Conservation (phyloP, 176 grass and related monocot genomes). For the Phragmites australis region DNA sequence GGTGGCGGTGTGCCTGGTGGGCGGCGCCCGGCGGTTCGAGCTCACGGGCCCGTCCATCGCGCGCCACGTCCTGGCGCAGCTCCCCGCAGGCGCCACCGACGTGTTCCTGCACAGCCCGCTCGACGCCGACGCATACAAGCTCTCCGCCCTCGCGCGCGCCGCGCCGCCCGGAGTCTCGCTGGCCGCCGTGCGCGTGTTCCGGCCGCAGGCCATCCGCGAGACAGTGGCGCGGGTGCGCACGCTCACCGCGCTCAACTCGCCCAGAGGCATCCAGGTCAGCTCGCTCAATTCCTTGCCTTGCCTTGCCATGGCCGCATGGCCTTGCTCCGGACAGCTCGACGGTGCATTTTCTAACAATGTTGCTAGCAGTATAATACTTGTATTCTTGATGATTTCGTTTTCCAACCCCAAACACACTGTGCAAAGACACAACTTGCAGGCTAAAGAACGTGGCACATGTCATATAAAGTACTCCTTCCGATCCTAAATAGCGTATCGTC, state of each 20-base stretch:
- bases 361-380: background rate
- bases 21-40: constrained; percentile 81
- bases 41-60: constrained; percentile 75
- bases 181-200: constrained; percentile 52
- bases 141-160: constrained; percentile 47
- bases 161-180: constrained; percentile 29
- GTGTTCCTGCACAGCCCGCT: constrained; percentile 80
- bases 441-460: background rate
- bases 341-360: no score
- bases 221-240: constrained; percentile 37
- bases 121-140: constrained; percentile 68
- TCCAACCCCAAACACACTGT: background rate
- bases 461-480: no score
- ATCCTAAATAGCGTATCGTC: no score
- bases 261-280: constrained; percentile 80
- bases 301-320: no score
- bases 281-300: background rate
- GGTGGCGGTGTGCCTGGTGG: constrained; percentile 73
- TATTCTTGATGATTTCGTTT: background rate
- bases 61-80: constrained; percentile 46
- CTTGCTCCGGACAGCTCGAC: no score
- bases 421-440: background rate
- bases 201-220: constrained; percentile 35
- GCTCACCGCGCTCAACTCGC: constrained; percentile 58
- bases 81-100: constrained; percentile 37